Conservation (phyloP, 306 rosid genomes). For the Dryas octopetala region DNA sequence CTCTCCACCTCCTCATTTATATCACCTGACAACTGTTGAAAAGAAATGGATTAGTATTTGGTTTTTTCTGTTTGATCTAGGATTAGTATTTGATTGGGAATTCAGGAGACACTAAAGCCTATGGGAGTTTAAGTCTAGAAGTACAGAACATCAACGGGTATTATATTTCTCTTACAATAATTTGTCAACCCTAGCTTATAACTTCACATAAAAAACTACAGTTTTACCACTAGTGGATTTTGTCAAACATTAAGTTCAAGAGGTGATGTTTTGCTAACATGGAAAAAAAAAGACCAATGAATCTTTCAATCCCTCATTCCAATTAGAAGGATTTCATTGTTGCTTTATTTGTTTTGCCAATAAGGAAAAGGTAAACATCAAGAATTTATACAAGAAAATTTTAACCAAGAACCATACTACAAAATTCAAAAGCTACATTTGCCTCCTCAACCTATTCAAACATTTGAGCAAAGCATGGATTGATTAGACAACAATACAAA, state of each 20-base stretch:
- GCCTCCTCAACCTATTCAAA: background rate
- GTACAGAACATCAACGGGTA: constrained; percentile 2
- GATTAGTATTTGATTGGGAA: no score
- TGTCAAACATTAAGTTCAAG: background rate
- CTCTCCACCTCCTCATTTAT: constrained; percentile 88
- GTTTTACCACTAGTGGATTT: background rate
- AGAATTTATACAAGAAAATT: background rate
- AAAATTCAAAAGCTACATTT: background rate
- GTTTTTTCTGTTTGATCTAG: no score
- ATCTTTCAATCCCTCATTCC: background rate
- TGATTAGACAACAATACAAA: background rate
- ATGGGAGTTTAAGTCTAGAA: background rate
- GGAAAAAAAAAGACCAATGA: background rate
- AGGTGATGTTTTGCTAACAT: background rate
- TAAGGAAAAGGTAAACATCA: background rate
- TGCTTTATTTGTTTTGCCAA: background rate
- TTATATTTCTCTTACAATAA: background rate
- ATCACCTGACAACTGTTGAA: constrained; percentile 89
- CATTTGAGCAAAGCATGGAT: background rate
- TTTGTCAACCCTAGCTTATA: background rate
- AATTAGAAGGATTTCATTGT: background rate
- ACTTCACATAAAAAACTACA: background rate
- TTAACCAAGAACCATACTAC: background rate
- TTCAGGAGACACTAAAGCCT: background rate
- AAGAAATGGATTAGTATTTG: constrained; percentile 26